Conservation (phyloP, 2,329 filamentous ascomycete genomes). For the Arthrobotrys sinensis region DNA sequence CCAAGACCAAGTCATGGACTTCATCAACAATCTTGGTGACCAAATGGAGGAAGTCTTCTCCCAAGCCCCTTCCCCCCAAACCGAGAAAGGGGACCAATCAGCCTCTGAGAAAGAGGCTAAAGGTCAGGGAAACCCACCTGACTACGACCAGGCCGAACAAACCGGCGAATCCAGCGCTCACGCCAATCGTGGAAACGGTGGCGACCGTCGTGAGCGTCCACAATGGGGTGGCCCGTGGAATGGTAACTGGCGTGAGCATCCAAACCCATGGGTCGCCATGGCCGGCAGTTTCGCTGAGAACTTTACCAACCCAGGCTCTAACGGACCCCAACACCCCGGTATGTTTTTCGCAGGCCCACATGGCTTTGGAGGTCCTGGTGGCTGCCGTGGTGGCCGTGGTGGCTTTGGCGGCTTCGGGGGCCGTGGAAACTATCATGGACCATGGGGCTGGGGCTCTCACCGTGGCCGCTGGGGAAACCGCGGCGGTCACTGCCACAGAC, state of each 20-base stretch:
- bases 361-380: conserved; percentile 35
- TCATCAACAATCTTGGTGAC: conserved; percentile 61
- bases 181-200: conserved; percentile 36
- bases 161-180: conserved; percentile 48
- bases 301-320: conserved; percentile 10
- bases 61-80: conserved; percentile 30
- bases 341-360: conserved; percentile 46
- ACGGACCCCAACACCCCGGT: conserved; percentile 35
- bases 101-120: conserved; percentile 31
- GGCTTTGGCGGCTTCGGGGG: conserved; percentile 45
- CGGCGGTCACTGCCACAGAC: conserved; percentile 24
- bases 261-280: conserved; percentile 56
- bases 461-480: conserved; percentile 52
- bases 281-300: conserved; percentile 33
- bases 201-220: conserved; percentile 32
- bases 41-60: conserved; percentile 60
- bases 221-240: conserved; percentile 45
- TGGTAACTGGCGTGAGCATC: conserved; percentile 53
- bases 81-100: conserved; percentile 45
- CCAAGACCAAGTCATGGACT: conserved; percentile 60
- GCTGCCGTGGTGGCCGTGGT: conserved; percentile 41
- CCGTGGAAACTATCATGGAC: conserved; percentile 52
- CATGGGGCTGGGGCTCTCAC: conserved; percentile 54
- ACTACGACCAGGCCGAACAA: conserved; percentile 52
- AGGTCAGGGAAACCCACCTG: conserved; percentile 45